phyloP scores from a whole-genome alignment of 2,329 filamentous ascomycete species.

The Thielaviopsis punctulata region DNA sequence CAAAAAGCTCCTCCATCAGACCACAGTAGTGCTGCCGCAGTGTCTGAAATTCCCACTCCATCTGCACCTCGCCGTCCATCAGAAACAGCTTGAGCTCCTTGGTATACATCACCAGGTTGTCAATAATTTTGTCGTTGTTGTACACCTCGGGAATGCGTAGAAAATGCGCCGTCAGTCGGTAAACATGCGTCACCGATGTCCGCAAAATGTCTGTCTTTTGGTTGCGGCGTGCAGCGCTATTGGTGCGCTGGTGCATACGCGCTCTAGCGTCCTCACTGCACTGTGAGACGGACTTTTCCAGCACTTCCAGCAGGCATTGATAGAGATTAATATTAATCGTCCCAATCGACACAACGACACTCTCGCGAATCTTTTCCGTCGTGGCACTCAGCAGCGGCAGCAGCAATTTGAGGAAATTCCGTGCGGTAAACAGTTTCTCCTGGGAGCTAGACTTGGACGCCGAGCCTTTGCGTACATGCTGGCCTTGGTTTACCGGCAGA shows the following conservation, averaged over 20 bases:
- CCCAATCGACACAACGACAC: constrained; percentile 79
- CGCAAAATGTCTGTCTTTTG: constrained; percentile 71
- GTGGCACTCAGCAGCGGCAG: constrained; percentile 72
- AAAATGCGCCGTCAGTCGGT: constrained; percentile 84
- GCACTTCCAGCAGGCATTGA: constrained; percentile 70
- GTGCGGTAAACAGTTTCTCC: constrained; percentile 72
- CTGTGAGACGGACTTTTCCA: constrained; percentile 69
- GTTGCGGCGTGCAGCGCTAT: constrained; percentile 67
- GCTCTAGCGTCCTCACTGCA: constrained; percentile 81
- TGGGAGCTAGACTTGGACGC: constrained; percentile 43
- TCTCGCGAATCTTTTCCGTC: constrained; percentile 67
- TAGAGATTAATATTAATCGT: constrained; percentile 94
- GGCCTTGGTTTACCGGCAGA: constrained; percentile 16
- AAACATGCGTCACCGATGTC: constrained; percentile 91
- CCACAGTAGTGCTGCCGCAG: constrained; percentile 87
- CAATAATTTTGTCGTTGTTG: constrained; percentile 77
- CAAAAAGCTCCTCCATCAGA: constrained; percentile 80
- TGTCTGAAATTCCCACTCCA: constrained; percentile 86
- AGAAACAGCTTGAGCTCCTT: constrained; percentile 88
- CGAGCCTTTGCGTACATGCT: constrained; percentile 71
- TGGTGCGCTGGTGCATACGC: constrained; percentile 70
- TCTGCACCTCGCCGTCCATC: constrained; percentile 86
- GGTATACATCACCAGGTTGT: constrained; percentile 74
- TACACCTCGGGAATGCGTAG: constrained; percentile 62
- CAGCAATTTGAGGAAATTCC: constrained; percentile 77